Conservation (phyloP, 495 filamentous ascomycete species). For the Stereocaulon alpinum region DNA sequence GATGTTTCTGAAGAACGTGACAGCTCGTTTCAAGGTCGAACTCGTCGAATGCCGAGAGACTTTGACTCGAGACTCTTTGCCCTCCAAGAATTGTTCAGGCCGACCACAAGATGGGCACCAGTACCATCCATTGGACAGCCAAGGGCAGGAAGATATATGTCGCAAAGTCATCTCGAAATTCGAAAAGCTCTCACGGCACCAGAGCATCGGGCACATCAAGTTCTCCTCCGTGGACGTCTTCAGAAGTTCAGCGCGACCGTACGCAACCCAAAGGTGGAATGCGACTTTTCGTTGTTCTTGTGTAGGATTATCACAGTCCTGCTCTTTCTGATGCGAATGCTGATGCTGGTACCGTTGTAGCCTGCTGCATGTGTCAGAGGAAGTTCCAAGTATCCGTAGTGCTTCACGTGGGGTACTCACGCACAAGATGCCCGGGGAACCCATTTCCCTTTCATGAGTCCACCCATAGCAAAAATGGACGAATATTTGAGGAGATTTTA, state of each 20-base stretch:
- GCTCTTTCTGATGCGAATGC: not conserved
- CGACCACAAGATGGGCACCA: conserved; percentile 13
- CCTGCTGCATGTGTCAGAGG: not conserved
- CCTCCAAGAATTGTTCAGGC: conserved; percentile 3
- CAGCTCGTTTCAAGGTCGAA: conserved; percentile 11
- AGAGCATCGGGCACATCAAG: conserved; percentile 14
- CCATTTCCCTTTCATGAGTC: not conserved
- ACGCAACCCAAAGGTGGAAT: conserved; percentile 12
- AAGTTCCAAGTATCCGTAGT: too few species aligned
- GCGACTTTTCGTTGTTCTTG: conserved; percentile 5
- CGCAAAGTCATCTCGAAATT: not conserved
- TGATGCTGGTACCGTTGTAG: not conserved
- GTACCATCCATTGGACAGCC: conserved; percentile 9
- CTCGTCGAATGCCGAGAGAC: not conserved
- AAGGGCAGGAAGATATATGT: conserved; percentile 10
- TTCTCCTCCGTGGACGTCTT: not conserved
- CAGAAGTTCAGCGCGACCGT: not conserved
- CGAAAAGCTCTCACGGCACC: conserved; percentile 10
- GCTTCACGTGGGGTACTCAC: not conserved
- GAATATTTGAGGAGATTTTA: not conserved
- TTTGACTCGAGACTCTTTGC: not conserved
- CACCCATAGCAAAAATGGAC: not conserved
- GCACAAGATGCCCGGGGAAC: not conserved
- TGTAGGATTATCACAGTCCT: not conserved
- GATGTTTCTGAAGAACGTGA: conserved; percentile 16